These are phyloP conservation scores for Forsythia suspensa DNA, from an alignment of 257 asterid genomes.

Conservation along the genomic window DNA sequence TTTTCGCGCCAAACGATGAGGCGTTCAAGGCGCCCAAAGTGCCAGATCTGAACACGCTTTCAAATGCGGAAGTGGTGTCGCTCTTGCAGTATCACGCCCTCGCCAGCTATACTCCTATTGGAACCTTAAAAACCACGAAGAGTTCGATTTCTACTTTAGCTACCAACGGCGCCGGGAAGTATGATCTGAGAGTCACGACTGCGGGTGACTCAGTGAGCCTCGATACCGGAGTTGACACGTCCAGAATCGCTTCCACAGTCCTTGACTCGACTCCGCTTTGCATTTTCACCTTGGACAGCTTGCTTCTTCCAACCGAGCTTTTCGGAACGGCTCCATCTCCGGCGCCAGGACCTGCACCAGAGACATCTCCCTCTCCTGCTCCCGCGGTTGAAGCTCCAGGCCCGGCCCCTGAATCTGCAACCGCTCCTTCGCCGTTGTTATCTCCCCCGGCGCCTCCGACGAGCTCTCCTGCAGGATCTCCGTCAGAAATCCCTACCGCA, in stretches of 20 bases:
- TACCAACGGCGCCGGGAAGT: slow-evolving; percentile 78
- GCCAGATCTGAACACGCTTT: slow-evolving; percentile 71
- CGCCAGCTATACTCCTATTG: slow-evolving; percentile 69
- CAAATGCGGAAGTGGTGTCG: slow-evolving; percentile 75
- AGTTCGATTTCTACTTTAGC: slow-evolving; percentile 67
- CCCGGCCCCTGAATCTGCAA: slow-evolving; percentile 50
- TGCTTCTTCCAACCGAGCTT: slow-evolving; percentile 84
- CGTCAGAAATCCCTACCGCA: slow-evolving; percentile 57
- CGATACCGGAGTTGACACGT: slow-evolving; percentile 78
- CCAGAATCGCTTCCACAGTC: slow-evolving; percentile 86
- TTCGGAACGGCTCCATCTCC: slow-evolving; percentile 85
- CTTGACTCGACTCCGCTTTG: slow-evolving; percentile 82
- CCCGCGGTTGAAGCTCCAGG: slow-evolving; percentile 49
- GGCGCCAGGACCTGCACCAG: slow-evolving; percentile 86
- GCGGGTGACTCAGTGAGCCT: slow-evolving; percentile 83
- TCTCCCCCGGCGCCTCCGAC: slow-evolving; percentile 89
- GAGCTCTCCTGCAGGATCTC: slow-evolving; percentile 60
- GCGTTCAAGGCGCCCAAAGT: slow-evolving; percentile 65
- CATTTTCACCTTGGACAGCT: slow-evolving; percentile 78
- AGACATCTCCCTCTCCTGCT: slow-evolving; percentile 64
- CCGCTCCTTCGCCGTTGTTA: slow-evolving; percentile 49
- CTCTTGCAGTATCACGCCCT: slow-evolving; percentile 77
- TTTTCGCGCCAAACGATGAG: slow-evolving; percentile 92
- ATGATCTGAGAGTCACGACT: slow-evolving; percentile 54
- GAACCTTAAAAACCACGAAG: slow-evolving; percentile 62